Percentiles rank a stretch among this genome's conserved stretches.
Evolutionary conservation across 2,329 filamentous ascomycete genomes (phyloP).

Genomic region (Neocucurbitaria cava): DNA sequence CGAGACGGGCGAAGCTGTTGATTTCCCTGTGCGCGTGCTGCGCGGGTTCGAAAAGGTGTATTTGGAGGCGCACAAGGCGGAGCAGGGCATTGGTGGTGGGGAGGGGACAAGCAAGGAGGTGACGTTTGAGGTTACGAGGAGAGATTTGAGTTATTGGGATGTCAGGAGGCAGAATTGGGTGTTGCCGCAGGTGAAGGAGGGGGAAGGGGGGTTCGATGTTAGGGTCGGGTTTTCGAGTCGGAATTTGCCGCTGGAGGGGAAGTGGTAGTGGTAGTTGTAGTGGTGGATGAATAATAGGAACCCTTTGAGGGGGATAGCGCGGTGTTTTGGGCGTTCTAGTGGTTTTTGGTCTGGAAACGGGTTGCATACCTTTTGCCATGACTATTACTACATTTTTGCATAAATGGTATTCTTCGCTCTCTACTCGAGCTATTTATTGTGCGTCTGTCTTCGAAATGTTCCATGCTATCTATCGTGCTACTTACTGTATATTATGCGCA

Average conservation of each 20-base stretch:
- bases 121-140: slow-evolving; percentile 48
- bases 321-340: neutral
- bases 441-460: too few species aligned
- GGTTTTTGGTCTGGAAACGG: too few species aligned
- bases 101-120: slow-evolving; percentile 32
- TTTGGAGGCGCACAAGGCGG: slow-evolving; percentile 34
- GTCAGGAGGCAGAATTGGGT: slow-evolving; percentile 51
- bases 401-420: too few species aligned
- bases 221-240: slow-evolving; percentile 44
- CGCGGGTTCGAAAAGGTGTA: slow-evolving; percentile 54
- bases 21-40: slow-evolving; percentile 61
- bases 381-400: too few species aligned
- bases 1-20: slow-evolving; percentile 56
- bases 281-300: neutral
- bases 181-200: slow-evolving; percentile 42
- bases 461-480: too few species aligned
- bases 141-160: slow-evolving; percentile 54
- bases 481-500: too few species aligned
- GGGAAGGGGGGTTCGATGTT: slow-evolving; percentile 42
- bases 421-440: too few species aligned
- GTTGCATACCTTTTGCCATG: too few species aligned
- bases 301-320: too few species aligned
- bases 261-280: slow-evolving; percentile 29
- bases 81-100: slow-evolving; percentile 26
- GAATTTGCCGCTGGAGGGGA: slow-evolving; percentile 39